Percentiles rank a stretch among this genome's conserved stretches.
Conservation (phyloP, 805 yeast genomes). For the Pichia gijzeniarum region DNA sequence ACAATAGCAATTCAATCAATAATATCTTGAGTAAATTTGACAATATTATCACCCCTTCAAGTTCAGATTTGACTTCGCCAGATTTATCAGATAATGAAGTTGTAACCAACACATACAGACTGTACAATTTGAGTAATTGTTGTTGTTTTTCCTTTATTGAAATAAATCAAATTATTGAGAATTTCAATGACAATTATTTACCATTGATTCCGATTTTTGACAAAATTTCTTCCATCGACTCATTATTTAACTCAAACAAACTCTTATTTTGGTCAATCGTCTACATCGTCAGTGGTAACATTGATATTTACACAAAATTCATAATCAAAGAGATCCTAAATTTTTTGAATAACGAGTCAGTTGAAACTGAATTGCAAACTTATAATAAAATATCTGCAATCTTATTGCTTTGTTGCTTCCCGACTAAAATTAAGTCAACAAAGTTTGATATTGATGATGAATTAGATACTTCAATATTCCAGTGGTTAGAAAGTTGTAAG, state of each 20-base stretch:
- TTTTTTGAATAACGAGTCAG: neutral
- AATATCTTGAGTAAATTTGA: slow-evolving; percentile 7
- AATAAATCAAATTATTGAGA: slow-evolving; percentile 11
- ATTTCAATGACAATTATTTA: slow-evolving; percentile 20
- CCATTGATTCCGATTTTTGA: slow-evolving; percentile 24
- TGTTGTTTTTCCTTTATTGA: slow-evolving; percentile 12
- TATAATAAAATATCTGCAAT: slow-evolving; percentile 19
- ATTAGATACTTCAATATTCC: slow-evolving; percentile 18
- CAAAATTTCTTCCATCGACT: slow-evolving; percentile 18
- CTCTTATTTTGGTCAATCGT: slow-evolving; percentile 30
- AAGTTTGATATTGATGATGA: slow-evolving; percentile 13
- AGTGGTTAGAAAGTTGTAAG: slow-evolving; percentile 22
- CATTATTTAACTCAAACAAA: slow-evolving; percentile 17
- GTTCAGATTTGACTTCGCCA: slow-evolving; percentile 12
- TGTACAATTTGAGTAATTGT: slow-evolving; percentile 9
- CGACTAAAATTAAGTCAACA: slow-evolving; percentile 13
- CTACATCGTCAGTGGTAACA: slow-evolving; percentile 17
- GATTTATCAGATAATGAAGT: slow-evolving; percentile 13
- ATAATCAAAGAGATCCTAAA: slow-evolving; percentile 15
- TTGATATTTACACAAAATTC: slow-evolving; percentile 14
- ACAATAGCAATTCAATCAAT: slow-evolving; percentile 2
- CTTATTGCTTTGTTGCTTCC: slow-evolving; percentile 23
- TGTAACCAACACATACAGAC: neutral
- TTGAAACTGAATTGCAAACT: neutral
- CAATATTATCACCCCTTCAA: slow-evolving; percentile 9